Conservation (phyloP, 2,329 filamentous ascomycete genomes). For the Cucurbitaria berberidis region DNA sequence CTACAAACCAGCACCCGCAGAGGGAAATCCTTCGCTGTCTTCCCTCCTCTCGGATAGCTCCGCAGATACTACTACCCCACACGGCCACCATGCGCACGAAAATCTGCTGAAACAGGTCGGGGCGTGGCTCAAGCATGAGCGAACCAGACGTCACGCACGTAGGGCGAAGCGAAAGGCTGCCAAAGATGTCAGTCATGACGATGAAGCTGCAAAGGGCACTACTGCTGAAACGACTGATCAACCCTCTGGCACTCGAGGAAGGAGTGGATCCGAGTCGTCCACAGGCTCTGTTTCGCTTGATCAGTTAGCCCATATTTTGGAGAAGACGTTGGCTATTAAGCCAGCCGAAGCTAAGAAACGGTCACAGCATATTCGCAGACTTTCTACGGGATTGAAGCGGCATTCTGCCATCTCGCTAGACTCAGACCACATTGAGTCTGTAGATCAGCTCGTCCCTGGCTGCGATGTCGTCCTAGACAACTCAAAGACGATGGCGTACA, state of each 20-base stretch:
- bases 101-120: slow-evolving; percentile 73
- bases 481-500: slow-evolving; percentile 82
- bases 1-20: slow-evolving; percentile 23
- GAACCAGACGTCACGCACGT: slow-evolving; percentile 66
- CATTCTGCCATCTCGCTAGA: slow-evolving; percentile 72
- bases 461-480: slow-evolving; percentile 90
- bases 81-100: slow-evolving; percentile 39
- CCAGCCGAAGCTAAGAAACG: slow-evolving; percentile 42
- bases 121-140: slow-evolving; percentile 85
- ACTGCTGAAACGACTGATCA: slow-evolving; percentile 10
- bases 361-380: slow-evolving; percentile 31
- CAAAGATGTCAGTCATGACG: slow-evolving; percentile 45
- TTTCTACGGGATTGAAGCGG: slow-evolving; percentile 48
- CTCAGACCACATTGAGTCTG: slow-evolving; percentile 80
- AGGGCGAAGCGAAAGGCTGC: slow-evolving; percentile 59
- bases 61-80: slow-evolving; percentile 21
- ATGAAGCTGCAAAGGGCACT: slow-evolving; percentile 5
- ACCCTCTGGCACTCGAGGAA: slow-evolving; percentile 44
- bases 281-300: slow-evolving; percentile 75
- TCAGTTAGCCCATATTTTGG: slow-evolving; percentile 78
- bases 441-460: slow-evolving; percentile 79
- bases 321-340: slow-evolving; percentile 64
- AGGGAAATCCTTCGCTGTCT: slow-evolving; percentile 39
- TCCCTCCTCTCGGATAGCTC: slow-evolving; percentile 42
- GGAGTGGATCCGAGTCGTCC: slow-evolving; percentile 66